Evolutionary conservation across 345 rosid genomes (phyloP), one percentile per base, ranked within the genome.

Genomic region (Eucalyptus pauciflora): DNA sequence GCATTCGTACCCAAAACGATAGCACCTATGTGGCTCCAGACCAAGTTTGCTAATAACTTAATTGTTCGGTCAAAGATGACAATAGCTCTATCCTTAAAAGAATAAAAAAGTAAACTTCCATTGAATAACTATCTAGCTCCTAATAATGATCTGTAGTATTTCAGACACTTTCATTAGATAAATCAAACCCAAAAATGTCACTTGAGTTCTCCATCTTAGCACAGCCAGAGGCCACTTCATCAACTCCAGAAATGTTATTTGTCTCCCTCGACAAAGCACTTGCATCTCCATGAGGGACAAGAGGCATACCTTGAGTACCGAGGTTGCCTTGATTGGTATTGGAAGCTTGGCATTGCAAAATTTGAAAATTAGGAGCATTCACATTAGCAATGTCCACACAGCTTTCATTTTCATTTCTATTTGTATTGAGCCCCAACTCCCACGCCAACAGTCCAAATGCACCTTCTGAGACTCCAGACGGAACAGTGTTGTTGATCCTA

Each of bases 161-260:
- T 89, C 87, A 93, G 83, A 93, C 89, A 85, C 87, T 90, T 90
- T 91, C 93, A 81, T 89, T 89, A 33, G 90, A 64, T 71, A 93
- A 88, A 88, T 91, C 91, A 54, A 91, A 50, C 83, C 90, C 94
- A 24, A 92, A 79, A 87, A 89, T 81, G 86, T 89, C 87, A 79
- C 86, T 88, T 43, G 92, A 89, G 33, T 90, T 71, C 86, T 91
- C 92, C 31, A 90, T 37, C 27, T 76, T 76, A 76, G 48, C 48
- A 76, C 5, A 76, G 85, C 48, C 16, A 76, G 48, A 50, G 31
- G 86, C 76, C 49, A 88, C 60, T 88, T 86, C 87, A 54, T 86
- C 37, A 29, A 83, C 54, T 83, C 87, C 90, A 76, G 85, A 76
- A 41, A 41, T 76, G 48, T 41, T 20, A 76, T 20, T 41, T 43